phyloP scores from a whole-genome alignment of 2,329 filamentous ascomycete genomes.

The Xylaria sp. region DNA sequence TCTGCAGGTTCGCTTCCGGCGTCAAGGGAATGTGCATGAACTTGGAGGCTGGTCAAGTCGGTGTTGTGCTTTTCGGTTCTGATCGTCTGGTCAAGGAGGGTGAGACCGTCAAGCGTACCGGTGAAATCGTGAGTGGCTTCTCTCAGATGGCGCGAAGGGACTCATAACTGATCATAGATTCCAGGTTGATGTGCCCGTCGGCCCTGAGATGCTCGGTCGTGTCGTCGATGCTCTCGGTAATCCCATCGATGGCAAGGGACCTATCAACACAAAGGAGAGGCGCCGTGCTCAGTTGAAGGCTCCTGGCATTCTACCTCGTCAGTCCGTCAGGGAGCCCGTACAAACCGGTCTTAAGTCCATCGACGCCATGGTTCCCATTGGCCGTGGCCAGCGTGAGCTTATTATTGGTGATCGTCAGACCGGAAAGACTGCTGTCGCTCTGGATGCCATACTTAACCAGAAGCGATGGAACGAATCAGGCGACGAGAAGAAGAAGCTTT shows the following conservation, averaged over 20 bases:
- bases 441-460: slow-evolving; percentile 99
- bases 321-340: slow-evolving; percentile 97
- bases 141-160: slow-evolving; percentile 2
- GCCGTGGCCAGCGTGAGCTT: slow-evolving; percentile 99
- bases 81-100: slow-evolving; percentile 99
- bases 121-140: slow-evolving; percentile 86
- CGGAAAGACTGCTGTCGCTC: slow-evolving; percentile 98
- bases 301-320: slow-evolving; percentile 95
- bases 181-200: slow-evolving; percentile 96
- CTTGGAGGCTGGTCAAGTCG: slow-evolving; percentile 99
- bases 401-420: slow-evolving; percentile 99
- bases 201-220: slow-evolving; percentile 92
- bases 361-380: slow-evolving; percentile 99
- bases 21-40: slow-evolving; percentile 99
- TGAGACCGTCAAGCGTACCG: slow-evolving; percentile 99
- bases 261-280: slow-evolving; percentile 89
- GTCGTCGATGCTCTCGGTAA: slow-evolving; percentile 98
- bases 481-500: slow-evolving; percentile 98
- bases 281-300: slow-evolving; percentile 99
- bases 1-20: slow-evolving; percentile 90
- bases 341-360: slow-evolving; percentile 99
- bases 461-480: slow-evolving; percentile 91
- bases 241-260: slow-evolving; percentile 99
- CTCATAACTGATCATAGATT: slow-evolving; percentile 14
- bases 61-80: slow-evolving; percentile 99